These are phyloP conservation scores for Mortierella sp. DNA, from an alignment of 371 early-diverging fungal species.

Conservation along the genomic window DNA sequence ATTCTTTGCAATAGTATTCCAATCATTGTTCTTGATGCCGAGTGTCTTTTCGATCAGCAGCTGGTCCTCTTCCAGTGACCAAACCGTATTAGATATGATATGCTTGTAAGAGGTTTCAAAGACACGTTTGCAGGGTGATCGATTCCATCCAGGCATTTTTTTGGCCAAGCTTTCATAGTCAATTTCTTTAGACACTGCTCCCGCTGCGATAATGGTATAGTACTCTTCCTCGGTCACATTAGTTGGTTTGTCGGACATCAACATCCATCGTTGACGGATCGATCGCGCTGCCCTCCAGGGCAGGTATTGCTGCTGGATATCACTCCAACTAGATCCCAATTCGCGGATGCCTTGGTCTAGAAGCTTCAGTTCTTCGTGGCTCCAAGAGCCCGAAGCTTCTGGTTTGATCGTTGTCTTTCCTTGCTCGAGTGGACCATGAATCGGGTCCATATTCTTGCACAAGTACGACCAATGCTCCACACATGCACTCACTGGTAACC, in stretches of 20 bases:
- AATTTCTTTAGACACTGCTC: slow-evolving; percentile 5
- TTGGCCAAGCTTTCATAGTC: slow-evolving; percentile 19
- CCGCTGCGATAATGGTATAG: slow-evolving; percentile 34
- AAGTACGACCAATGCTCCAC: slow-evolving; percentile 35
- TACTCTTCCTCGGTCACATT: slow-evolving; percentile 37
- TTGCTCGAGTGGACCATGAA: slow-evolving; percentile 28
- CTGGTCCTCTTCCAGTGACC: slow-evolving; percentile 34
- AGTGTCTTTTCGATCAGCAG: slow-evolving; percentile 22
- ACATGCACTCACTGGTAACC: slow-evolving; percentile 16
- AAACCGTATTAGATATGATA: slow-evolving; percentile 24
- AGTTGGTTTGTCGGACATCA: slow-evolving; percentile 32
- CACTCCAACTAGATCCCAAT: slow-evolving; percentile 23
- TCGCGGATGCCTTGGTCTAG: slow-evolving; percentile 42
- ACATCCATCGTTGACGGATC: slow-evolving; percentile 37
- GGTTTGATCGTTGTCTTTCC: slow-evolving; percentile 18
- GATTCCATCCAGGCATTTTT: slow-evolving; percentile 40
- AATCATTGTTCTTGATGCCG: slow-evolving; percentile 21
- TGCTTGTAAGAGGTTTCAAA: slow-evolving; percentile 42
- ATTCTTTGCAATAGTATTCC: slow-evolving; percentile 32
- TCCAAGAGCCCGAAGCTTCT: slow-evolving; percentile 11
- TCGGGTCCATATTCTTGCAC: slow-evolving; percentile 25
- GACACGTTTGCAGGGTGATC: slow-evolving; percentile 35
- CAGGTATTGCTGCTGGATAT: slow-evolving; percentile 23
- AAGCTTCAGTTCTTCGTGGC: slow-evolving; percentile 35
- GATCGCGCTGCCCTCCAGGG: slow-evolving; percentile 33